Base-by-base conservation (phyloP, 78 protist species). In the Dictyostelium firmibasis region DNA sequence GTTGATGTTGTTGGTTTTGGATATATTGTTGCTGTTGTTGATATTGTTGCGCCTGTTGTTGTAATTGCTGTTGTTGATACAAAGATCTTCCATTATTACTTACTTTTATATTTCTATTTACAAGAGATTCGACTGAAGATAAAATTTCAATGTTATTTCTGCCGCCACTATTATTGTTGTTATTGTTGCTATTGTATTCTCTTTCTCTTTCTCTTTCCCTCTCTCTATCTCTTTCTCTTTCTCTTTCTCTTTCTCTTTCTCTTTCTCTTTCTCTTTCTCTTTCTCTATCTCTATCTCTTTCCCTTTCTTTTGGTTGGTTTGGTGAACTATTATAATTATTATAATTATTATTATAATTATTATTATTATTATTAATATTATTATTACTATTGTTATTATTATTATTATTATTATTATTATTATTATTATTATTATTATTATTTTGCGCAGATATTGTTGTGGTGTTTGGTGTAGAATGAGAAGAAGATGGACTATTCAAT, bases 91-190 rank as follows among this genome's bases (percentile, higher is more conserved):
- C 31, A 41, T 5, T 77, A 20, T 84, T 72, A 14, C 41, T 31
- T 33, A 72, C 23, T 72, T 72, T 72, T 33, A 72, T 72, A 72
- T 72, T 72, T 72, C 79, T 72, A 72, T 72, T 72, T 72, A 72
- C 79, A 16, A 72, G 43, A 13, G 43, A 72, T 9, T 72, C 79
- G 4, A 27, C 79, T 4, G 79, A 72, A 13, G 79, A 72, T 33
- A 72, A 33, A 5, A 35, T 72, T 72, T 72, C 79, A 31, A 33
- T 14, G 18, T 20, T 33, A 27, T 75, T 75, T 14, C 25, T 29
- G 33, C 35, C 1, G 1, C 41, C 7, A 67, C 69, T 67, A 11
- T 78, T 78, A n/a, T 41, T 78, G 60, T 23, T 77, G 5, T 7
- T 77, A 44, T 77, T 38, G 23, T 9, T 31, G 13, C 3, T 77